Base-by-base conservation (phyloP, 208 protist genomes). In the Zelonia costaricensis region DNA sequence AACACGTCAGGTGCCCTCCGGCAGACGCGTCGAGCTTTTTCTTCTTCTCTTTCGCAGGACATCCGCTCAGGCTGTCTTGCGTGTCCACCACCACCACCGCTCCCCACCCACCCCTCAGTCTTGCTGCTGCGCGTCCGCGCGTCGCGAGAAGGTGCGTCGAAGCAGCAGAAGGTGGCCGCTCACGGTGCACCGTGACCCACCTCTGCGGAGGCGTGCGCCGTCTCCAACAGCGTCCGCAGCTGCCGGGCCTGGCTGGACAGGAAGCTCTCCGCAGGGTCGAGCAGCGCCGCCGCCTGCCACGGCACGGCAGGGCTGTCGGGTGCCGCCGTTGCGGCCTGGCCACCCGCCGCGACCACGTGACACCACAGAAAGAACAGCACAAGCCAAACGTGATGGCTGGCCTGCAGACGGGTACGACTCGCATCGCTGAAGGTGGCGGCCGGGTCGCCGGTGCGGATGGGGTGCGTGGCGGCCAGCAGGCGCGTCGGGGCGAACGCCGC, bases 331-430 rank as follows among this genome's bases (percentile, higher is more conserved):
- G 16, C 30, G 47, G 12, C 18, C 33, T 20, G 30, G 6, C 15
- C 23, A n/a, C 33, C 22, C 16, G 45, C 18, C 18, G 46, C 38
- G 20, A 60, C 42, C 6, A 48, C 36, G 57, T 83, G 77, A 35
- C 54, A 67, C 77, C 77, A 83, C n/a, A 83, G 51, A 13, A 83
- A 62, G 22, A 79, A 66, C 4, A 83, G 31, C 18, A 83, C 77
- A 18, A 58, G 45, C 77, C 77, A 83, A n/a, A 66, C 61, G 39
- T 74, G 76, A 5, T 55, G 64, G 12, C 67, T 76, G 22, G 68
- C 67, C 12, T 30, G 47, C 15, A 82, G 69, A 22, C 62, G 62
- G 2, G 23, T 48, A 15, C 76, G 76, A 35, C 31, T 63, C 51
- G 27, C 22, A 13, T 69, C 55, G 28, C 42, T 71, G 28, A 78